Evolutionary conservation across 257 asterid genomes (phyloP).

Genomic region (Jacaranda mimosifolia): DNA sequence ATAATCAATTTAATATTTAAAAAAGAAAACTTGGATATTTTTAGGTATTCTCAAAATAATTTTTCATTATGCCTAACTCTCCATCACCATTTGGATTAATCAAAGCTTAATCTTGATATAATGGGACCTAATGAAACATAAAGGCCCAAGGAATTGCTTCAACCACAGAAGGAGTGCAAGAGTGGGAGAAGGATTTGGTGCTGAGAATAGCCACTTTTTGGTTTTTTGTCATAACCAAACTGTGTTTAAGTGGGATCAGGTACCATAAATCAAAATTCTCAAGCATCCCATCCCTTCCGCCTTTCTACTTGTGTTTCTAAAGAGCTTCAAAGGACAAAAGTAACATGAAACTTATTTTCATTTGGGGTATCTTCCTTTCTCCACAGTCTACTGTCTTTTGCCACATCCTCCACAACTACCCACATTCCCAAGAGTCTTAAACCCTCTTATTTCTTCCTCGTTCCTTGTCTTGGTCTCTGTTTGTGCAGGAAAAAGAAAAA

Average conservation of each 20-base stretch:
- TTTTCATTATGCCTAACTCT: not conserved
- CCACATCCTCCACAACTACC: too few species aligned
- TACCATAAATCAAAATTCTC: constrained; percentile 50
- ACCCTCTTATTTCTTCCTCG: not conserved
- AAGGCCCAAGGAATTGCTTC: constrained; percentile 34
- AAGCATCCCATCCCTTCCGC: constrained; percentile 23
- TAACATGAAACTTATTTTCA: constrained; percentile 23
- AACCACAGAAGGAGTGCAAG: constrained; percentile 25
- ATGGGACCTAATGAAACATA: constrained; percentile 31
- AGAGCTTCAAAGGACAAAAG: constrained; percentile 12
- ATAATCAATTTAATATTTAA: too few species aligned
- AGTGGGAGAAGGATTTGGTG: constrained; percentile 51
- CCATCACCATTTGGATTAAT: not conserved
- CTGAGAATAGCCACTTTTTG: not conserved
- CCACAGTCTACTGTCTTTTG: too few species aligned
- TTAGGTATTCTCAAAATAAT: too few species aligned
- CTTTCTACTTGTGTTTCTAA: constrained; percentile 21
- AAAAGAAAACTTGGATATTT: too few species aligned
- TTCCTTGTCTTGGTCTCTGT: not conserved
- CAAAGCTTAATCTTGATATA: constrained; percentile 19
- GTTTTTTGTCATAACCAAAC: constrained; percentile 32
- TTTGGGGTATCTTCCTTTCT: constrained; percentile 23
- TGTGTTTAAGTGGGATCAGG: constrained; percentile 50
- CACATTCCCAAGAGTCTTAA: too few species aligned
- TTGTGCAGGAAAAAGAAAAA: not conserved